phyloP scores from a whole-genome alignment of 2,329 filamentous ascomycete species.

The Kalaharituber pfeilii region DNA sequence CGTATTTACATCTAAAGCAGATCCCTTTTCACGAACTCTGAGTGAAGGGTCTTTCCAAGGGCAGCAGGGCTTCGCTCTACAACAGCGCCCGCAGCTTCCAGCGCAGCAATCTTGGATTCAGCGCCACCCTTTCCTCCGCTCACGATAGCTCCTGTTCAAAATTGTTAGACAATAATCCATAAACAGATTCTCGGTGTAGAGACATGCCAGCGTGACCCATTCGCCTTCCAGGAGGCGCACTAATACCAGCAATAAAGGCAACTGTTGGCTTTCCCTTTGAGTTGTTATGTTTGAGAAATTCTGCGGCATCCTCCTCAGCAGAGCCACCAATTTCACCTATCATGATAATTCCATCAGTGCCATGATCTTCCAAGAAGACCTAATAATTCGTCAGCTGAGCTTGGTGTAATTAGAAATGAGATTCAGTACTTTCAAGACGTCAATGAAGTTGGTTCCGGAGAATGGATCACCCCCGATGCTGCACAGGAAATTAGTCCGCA shows the following conservation, averaged over 20 bases:
- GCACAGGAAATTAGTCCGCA: neutral
- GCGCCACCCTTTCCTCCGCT: conserved; percentile 94
- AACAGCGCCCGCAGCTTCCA: conserved; percentile 83
- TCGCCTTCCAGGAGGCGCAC: conserved; percentile 81
- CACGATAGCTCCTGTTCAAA: conserved; percentile 57
- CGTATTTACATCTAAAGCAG: conserved; percentile 48
- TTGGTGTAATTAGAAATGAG: neutral
- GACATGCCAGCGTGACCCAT: conserved; percentile 77
- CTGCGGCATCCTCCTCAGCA: conserved; percentile 93
- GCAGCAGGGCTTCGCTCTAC: conserved; percentile 87
- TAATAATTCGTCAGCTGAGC: neutral
- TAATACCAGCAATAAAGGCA: conserved; percentile 96
- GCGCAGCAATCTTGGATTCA: conserved; percentile 91
- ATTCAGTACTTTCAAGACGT: conserved; percentile 54
- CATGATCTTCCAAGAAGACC: conserved; percentile 86
- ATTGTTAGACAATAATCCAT: conserved; percentile 1
- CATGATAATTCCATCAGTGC: conserved; percentile 99
- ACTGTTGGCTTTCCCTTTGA: conserved; percentile 88
- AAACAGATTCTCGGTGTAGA: conserved; percentile 24
- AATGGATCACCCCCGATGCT: conserved; percentile 92
- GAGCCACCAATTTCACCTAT: conserved; percentile 97
- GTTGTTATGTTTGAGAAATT: conserved; percentile 88
- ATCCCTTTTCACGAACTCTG: conserved; percentile 91
- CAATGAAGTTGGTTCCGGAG: conserved; percentile 98
- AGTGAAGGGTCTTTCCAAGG: conserved; percentile 83